Conservation (phyloP, 2,329 filamentous ascomycete species). For the Ophiostoma fasciatum region DNA sequence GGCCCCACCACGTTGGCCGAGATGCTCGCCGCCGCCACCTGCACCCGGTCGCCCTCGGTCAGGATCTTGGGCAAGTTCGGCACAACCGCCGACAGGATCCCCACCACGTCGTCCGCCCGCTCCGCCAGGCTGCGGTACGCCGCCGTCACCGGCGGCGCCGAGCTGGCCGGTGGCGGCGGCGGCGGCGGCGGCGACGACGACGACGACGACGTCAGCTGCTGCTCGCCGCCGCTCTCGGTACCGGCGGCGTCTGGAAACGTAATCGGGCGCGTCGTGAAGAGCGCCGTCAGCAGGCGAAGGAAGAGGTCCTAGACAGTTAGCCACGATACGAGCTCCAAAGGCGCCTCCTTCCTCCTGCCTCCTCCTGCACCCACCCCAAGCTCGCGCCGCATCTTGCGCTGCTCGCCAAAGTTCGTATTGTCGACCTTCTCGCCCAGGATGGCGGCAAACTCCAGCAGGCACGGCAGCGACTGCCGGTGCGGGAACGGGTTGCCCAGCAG, state of each 20-base stretch:
- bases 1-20: constrained; percentile 73
- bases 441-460: constrained; percentile 74
- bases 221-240: constrained; percentile 21
- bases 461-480: constrained; percentile 77
- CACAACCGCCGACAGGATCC: constrained; percentile 64
- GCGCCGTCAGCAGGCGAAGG: constrained; percentile 72
- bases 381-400: constrained; percentile 80
- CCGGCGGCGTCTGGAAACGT: constrained; percentile 44
- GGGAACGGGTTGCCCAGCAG: constrained; percentile 87
- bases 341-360: too few species aligned
- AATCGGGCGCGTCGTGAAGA: constrained; percentile 78
- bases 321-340: not conserved
- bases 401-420: constrained; percentile 94
- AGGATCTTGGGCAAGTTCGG: constrained; percentile 71
- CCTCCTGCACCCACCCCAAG: constrained; percentile 48
- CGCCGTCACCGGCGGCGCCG: not conserved
- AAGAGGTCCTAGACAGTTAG: constrained; percentile 60
- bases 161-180: constrained; percentile 7
- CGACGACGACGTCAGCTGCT: too few species aligned
- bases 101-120: constrained; percentile 60
- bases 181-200: not conserved
- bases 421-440: constrained; percentile 91
- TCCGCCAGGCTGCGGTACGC: constrained; percentile 21
- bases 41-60: constrained; percentile 71
- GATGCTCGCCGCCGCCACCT: constrained; percentile 63